These are phyloP conservation scores for Hordeum vulgare DNA, from an alignment of 176 grass and related monocot species.

Conservation along the genomic window MorexV3_pseudomolecules_assembly NC_058518.1:42069221-42069720, in stretches of 20 bases:
- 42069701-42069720: not conserved
- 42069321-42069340: conserved; percentile 6
- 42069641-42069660: not conserved
- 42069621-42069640: not conserved
- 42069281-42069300: conserved; percentile 1
- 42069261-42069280: not conserved
- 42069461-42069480: too few species aligned
- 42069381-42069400: not conserved
- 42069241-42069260: conserved; percentile 5
- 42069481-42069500: not conserved
- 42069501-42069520: not conserved
- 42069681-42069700: too few species aligned
- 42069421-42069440: not conserved
- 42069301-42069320: not conserved
- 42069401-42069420: not conserved
- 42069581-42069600: too few species aligned
- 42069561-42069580: too few species aligned
- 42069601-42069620: too few species aligned
- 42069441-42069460: not conserved
- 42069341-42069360: not conserved
- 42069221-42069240: not conserved
- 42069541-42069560: not conserved
- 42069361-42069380: not conserved
- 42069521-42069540: not conserved
- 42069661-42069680: conserved; percentile 14